phyloP scores from a whole-genome alignment of 805 yeast species.

The Ogataea nakhonphanomensis region DNA sequence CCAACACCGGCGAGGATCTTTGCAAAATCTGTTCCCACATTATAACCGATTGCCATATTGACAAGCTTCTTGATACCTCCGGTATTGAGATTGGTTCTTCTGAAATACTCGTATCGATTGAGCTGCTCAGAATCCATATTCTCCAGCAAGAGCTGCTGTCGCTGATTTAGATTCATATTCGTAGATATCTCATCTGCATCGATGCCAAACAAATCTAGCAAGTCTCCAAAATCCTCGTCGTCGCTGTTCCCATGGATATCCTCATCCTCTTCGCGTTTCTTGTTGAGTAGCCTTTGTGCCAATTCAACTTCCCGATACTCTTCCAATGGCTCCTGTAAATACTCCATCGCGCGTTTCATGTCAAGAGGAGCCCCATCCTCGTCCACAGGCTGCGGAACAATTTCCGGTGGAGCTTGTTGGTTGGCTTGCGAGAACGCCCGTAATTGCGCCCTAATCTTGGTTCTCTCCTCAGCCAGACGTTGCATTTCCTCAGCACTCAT shows the following conservation, averaged over 20 bases:
- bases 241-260: conserved; percentile 27
- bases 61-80: conserved; percentile 79
- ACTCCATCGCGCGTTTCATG: conserved; percentile 24
- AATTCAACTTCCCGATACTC: conserved; percentile 19
- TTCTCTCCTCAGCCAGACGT: conserved; percentile 10
- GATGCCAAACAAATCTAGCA: conserved; percentile 30
- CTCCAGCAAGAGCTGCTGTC: conserved; percentile 59
- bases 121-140: conserved; percentile 79
- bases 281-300: conserved; percentile 23
- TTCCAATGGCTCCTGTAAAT: conserved; percentile 24
- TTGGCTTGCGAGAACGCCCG: conserved; percentile 10
- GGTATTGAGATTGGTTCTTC: conserved; percentile 72
- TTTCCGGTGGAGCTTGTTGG: conserved; percentile 1
- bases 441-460: conserved; percentile 6
- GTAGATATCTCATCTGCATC: conserved; percentile 31
- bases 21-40: conserved; percentile 74
- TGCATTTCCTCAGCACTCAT: conserved; percentile 11
- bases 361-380: conserved; percentile 26
- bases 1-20: conserved; percentile 82
- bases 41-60: conserved; percentile 73
- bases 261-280: conserved; percentile 30
- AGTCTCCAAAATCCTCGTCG: conserved; percentile 30
- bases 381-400: conserved; percentile 8
- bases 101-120: conserved; percentile 80
- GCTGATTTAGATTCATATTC: conserved; percentile 50